Evolutionary conservation across 2,329 filamentous ascomycete species (phyloP).

Genomic region (Microdochium paspali): DNA sequence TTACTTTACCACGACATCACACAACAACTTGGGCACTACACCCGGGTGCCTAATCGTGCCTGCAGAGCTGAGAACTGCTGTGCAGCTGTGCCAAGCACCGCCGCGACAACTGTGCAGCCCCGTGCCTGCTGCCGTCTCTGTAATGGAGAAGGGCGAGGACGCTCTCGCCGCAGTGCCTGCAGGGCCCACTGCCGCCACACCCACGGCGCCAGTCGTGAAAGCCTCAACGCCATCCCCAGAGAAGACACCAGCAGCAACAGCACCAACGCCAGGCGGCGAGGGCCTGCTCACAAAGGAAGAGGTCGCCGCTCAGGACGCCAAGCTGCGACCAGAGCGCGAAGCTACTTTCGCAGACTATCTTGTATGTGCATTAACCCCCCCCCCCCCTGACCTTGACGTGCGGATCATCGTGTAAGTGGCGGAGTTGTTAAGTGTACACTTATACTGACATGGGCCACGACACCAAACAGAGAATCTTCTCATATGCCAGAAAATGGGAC

Average conservation of each 20-base stretch:
- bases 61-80: no score
- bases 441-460: no score
- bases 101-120: neutral
- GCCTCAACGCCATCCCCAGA: neutral
- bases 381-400: slow-evolving; percentile 5
- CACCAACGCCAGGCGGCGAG: slow-evolving; percentile 3
- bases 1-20: no score
- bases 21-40: no score
- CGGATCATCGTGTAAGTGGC: no score
- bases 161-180: neutral
- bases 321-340: slow-evolving; percentile 32
- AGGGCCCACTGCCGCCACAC: neutral
- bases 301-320: slow-evolving; percentile 19
- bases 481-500: slow-evolving; percentile 44
- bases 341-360: slow-evolving; percentile 35
- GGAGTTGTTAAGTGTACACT: no score
- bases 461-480: slow-evolving; percentile 39
- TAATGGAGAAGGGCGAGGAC: neutral
- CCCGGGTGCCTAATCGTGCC: no score
- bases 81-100: no score
- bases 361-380: slow-evolving; percentile 14
- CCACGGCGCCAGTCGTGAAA: neutral
- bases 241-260: neutral
- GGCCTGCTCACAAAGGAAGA: slow-evolving; percentile 13
- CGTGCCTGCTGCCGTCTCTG: neutral